These are phyloP conservation scores for Pseudogymnoascus sp. DNA, from an alignment of 2,329 filamentous ascomycete genomes.

Conservation along the genomic window DNA sequence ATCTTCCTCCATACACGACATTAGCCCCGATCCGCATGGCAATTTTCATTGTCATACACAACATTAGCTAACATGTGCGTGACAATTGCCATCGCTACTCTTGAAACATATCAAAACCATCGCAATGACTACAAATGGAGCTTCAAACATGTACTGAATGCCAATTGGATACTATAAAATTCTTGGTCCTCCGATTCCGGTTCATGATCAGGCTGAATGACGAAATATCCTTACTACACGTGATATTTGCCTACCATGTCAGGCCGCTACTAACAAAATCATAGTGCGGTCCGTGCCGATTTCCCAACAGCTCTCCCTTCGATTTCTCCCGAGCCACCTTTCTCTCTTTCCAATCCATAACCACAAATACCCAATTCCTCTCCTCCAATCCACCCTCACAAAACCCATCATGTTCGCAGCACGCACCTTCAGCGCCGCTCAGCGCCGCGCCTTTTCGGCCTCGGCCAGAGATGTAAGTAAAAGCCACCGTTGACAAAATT, in stretches of 20 bases:
- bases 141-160: neutral
- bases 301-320: constrained; percentile 7
- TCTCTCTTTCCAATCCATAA: constrained; percentile 10
- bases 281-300: constrained; percentile 6
- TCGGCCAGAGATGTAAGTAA: constrained; percentile 64
- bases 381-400: constrained; percentile 14
- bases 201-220: constrained; percentile 8
- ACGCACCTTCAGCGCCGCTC: constrained; percentile 47
- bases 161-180: neutral
- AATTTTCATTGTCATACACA: neutral
- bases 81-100: neutral
- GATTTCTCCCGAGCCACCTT: constrained; percentile 5
- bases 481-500: constrained; percentile 12
- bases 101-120: neutral
- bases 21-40: neutral
- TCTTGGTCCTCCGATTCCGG: neutral
- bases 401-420: constrained; percentile 62
- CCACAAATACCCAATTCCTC: constrained; percentile 13
- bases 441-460: constrained; percentile 74
- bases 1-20: neutral
- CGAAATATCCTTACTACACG: neutral
- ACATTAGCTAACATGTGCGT: neutral
- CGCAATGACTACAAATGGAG: neutral
- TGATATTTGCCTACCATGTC: neutral
- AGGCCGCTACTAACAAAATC: neutral